Evolutionary conservation across 805 yeast genomes (phyloP).

Genomic region (Metschnikowia matae): DNA sequence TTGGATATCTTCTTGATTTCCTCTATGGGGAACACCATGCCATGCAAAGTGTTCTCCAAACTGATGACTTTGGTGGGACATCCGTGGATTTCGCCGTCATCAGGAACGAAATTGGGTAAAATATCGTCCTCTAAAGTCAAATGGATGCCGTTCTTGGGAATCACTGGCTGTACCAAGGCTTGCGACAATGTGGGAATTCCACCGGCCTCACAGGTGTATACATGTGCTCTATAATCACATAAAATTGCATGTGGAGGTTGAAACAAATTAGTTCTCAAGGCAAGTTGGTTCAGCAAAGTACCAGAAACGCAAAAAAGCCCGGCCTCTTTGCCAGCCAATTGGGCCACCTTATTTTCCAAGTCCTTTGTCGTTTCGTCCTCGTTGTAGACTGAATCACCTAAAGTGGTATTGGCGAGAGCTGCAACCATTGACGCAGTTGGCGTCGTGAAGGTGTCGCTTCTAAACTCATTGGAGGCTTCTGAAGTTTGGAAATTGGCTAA

Average conservation of each 20-base stretch:
- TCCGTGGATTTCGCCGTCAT: slow-evolving; percentile 42
- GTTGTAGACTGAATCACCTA: slow-evolving; percentile 42
- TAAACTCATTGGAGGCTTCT: slow-evolving; percentile 17
- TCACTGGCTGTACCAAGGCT: slow-evolving; percentile 38
- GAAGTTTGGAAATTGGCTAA: slow-evolving; percentile 8
- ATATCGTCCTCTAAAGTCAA: slow-evolving; percentile 39
- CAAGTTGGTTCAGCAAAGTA: slow-evolving; percentile 41
- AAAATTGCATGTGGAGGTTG: slow-evolving; percentile 42
- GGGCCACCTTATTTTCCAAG: slow-evolving; percentile 33
- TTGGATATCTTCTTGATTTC: slow-evolving; percentile 35
- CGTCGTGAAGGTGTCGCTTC: slow-evolving; percentile 21
- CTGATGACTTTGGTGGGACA: slow-evolving; percentile 43
- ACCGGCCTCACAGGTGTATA: slow-evolving; percentile 39
- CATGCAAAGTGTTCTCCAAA: slow-evolving; percentile 43
- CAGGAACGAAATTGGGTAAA: slow-evolving; percentile 34
- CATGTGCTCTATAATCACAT: slow-evolving; percentile 37
- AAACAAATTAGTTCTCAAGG: slow-evolving; percentile 32
- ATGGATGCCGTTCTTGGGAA: slow-evolving; percentile 32
- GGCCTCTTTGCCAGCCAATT: slow-evolving; percentile 37
- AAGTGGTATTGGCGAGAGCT: slow-evolving; percentile 23
- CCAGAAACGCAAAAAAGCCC: slow-evolving; percentile 42
- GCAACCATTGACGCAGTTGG: slow-evolving; percentile 18
- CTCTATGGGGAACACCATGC: slow-evolving; percentile 38
- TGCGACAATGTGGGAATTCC: slow-evolving; percentile 42
- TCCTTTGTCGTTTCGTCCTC: slow-evolving; percentile 34